Percentiles rank a stretch among this genome's conserved stretches.
phyloP scores from a whole-genome alignment of 257 asterid species.

The Ophiorrhiza pumila region DNA sequence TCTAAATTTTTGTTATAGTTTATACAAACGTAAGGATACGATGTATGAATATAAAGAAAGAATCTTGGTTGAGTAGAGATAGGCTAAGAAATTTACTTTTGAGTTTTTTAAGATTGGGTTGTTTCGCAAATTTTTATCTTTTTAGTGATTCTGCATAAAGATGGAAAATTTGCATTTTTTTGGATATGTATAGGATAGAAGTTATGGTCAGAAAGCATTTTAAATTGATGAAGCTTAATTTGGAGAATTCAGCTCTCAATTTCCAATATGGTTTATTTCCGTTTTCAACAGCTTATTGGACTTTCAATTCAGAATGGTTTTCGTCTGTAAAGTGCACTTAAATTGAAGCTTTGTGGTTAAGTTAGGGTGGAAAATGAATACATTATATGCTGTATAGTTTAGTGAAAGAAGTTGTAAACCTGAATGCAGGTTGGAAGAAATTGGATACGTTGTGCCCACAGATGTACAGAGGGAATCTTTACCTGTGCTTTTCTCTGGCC shows the following conservation, averaged over 20 bases:
- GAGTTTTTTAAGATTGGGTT: not conserved
- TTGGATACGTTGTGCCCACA: conserved; percentile 68
- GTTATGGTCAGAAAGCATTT: not conserved
- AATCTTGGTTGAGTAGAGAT: not conserved
- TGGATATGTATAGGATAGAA: not conserved
- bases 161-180: not conserved
- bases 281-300: not conserved
- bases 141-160: not conserved
- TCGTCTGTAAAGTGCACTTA: not conserved
- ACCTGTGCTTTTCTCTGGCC: conserved; percentile 73
- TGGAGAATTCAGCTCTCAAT: not conserved
- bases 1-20: not conserved
- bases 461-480: conserved; percentile 68
- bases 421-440: conserved; percentile 78
- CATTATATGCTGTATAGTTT: not conserved
- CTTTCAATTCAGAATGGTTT: not conserved
- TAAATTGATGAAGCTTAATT: not conserved
- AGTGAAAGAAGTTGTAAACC: conserved; percentile 11
- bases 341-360: too few relatives aligned
- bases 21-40: not conserved
- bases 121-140: not conserved
- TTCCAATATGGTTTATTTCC: not conserved
- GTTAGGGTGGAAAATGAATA: not conserved
- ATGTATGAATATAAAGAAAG: too few relatives aligned
- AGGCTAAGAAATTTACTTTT: not conserved